Percentiles rank a stretch among this genome's conserved stretches.
phyloP scores from a whole-genome alignment of 2,329 filamentous ascomycete genomes.

The Epichloe hybrida region DNA sequence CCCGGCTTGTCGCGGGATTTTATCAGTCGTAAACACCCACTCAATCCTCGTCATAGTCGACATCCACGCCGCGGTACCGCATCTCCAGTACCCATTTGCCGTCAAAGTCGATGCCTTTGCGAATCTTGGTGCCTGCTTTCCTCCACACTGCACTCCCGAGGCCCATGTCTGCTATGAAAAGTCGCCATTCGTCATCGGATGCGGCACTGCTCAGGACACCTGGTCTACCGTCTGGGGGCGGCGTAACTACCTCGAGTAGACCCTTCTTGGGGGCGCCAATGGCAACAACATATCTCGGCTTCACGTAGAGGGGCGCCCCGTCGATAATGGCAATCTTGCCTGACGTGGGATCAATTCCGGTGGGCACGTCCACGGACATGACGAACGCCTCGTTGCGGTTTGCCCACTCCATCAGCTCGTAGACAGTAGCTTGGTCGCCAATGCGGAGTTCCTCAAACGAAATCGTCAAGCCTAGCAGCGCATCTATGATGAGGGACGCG shows the following conservation, averaged over 20 bases:
- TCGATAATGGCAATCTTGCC: conserved; percentile 56
- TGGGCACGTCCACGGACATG: conserved; percentile 81
- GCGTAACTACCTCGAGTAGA: conserved; percentile 61
- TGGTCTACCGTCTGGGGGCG: conserved; percentile 26
- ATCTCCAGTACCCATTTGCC: conserved; percentile 73
- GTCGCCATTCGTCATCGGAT: conserved; percentile 53
- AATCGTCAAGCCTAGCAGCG: conserved; percentile 71
- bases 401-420: conserved; percentile 86
- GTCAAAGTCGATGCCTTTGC: conserved; percentile 80
- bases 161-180: conserved; percentile 80
- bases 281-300: conserved; percentile 69
- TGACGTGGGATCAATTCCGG: conserved; percentile 68
- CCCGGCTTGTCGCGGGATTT: neutral
- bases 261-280: conserved; percentile 81
- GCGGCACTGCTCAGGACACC: conserved; percentile 16
- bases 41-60: conserved; percentile 11
- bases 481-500: conserved; percentile 76
- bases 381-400: conserved; percentile 76
- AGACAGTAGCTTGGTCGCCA: conserved; percentile 69
- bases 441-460: conserved; percentile 80
- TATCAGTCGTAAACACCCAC: neutral
- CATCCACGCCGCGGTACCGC: conserved; percentile 29
- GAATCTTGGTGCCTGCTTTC: conserved; percentile 66
- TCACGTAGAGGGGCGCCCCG: conserved; percentile 65
- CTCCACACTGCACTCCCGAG: conserved; percentile 73